Percentiles rank a stretch among this genome's conserved stretches.
Conservation (phyloP, 495 filamentous ascomycete species). For the Neurospora discreta region DNA sequence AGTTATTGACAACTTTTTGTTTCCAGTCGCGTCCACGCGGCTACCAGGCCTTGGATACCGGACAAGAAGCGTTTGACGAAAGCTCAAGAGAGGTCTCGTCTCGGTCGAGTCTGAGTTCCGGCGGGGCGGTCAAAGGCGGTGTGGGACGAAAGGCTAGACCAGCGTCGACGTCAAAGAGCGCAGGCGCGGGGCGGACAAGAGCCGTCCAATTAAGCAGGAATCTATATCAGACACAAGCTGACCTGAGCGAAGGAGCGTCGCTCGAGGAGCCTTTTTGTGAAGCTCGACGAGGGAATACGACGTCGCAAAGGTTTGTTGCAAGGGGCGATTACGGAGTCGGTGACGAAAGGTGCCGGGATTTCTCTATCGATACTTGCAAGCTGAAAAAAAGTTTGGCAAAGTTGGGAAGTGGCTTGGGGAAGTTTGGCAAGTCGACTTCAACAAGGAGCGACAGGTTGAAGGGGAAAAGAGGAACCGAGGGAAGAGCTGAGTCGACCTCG, state of each 20-base stretch:
- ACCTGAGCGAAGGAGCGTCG: slow-evolving; percentile 11
- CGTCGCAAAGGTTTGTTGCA: slow-evolving; percentile 3
- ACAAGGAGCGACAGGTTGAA: not conserved
- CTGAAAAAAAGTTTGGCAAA: not conserved
- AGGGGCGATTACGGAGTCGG: not conserved
- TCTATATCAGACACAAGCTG: not conserved
- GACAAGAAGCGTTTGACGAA: slow-evolving; percentile 2
- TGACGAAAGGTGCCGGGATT: not conserved
- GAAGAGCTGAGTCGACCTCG: not conserved
- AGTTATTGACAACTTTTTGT: slow-evolving; percentile 8
- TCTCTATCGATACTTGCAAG: not conserved
- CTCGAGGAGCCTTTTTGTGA: slow-evolving; percentile 4
- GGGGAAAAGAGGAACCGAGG: not conserved
- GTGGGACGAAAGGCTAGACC: slow-evolving; percentile 2
- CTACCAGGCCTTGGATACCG: slow-evolving; percentile 3
- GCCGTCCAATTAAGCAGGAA: slow-evolving; percentile 12
- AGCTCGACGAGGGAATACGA: not conserved
- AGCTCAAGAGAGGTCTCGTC: slow-evolving; percentile 2
- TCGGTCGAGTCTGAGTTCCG: not conserved
- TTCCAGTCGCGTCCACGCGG: slow-evolving; percentile 6
- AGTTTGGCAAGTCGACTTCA: not conserved
- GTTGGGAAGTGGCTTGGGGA: not conserved
- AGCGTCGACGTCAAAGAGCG: slow-evolving; percentile 1
- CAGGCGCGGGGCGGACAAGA: not conserved
- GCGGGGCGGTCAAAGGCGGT: slow-evolving; percentile 1